A percentile compares a stretch with the other conserved stretches of the same genome.
These are phyloP conservation scores for Agaricus blazei DNA, from an alignment of 768 basidiomycete genomes.

Conservation along the genomic window DNA sequence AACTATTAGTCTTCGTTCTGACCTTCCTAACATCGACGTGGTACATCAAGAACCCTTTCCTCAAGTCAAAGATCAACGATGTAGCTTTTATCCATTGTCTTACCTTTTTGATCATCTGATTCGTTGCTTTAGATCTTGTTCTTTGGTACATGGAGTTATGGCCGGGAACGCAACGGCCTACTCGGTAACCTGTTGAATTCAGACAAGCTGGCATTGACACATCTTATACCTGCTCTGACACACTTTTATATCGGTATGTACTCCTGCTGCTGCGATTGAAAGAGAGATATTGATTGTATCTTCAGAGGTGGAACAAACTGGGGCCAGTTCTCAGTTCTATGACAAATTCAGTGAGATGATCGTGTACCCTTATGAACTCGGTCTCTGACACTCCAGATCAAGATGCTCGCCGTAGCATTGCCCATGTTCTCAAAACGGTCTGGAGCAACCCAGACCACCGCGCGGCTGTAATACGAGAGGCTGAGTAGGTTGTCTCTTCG, in stretches of 20 bases:
- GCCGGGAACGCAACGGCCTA: slow-evolving; percentile 61
- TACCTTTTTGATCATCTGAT: neutral
- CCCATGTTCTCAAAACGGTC: slow-evolving; percentile 80
- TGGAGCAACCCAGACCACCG: slow-evolving; percentile 91
- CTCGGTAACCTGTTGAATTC: slow-evolving; percentile 80
- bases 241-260: slow-evolving; percentile 88
- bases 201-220: slow-evolving; percentile 78
- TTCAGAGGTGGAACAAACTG: slow-evolving; percentile 94
- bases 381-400: neutral
- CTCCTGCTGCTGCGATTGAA: too few species aligned
- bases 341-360: slow-evolving; percentile 84
- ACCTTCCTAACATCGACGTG: slow-evolving; percentile 92
- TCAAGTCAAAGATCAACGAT: slow-evolving; percentile 95
- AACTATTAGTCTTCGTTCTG: slow-evolving; percentile 80
- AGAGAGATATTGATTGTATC: neutral
- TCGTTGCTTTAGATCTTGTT: slow-evolving; percentile 54
- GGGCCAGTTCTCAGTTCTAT: slow-evolving; percentile 97
- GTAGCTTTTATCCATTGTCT: slow-evolving; percentile 34
- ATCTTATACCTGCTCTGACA: slow-evolving; percentile 88
- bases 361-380: neutral
- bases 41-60: slow-evolving; percentile 98
- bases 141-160: slow-evolving; percentile 66
- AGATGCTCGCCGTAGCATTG: slow-evolving; percentile 68
- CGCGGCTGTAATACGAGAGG: slow-evolving; percentile 76
- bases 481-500: slow-evolving; percentile 45